Conservation (phyloP, 2,329 filamentous ascomycete genomes). For the Cladophialophora bantiana region DNA sequence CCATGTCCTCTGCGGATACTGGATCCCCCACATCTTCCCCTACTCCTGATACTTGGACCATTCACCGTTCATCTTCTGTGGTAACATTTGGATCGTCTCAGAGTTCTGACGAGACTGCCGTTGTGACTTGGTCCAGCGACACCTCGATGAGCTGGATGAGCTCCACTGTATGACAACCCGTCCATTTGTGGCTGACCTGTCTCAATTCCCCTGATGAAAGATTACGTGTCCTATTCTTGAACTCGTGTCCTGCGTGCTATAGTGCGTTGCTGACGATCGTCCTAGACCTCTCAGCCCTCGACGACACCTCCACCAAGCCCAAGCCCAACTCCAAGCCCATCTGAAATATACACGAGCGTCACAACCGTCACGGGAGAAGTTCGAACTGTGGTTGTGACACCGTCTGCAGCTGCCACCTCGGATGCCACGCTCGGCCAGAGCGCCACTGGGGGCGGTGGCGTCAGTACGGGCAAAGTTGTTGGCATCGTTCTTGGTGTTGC, state of each 20-base stretch:
- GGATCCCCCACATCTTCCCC: constrained; percentile 29
- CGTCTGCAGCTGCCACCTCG: constrained; percentile 30
- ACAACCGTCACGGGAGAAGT: constrained; percentile 44
- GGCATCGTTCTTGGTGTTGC: constrained; percentile 54
- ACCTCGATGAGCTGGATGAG: constrained; percentile 29
- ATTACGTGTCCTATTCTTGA: background rate
- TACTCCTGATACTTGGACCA: constrained; percentile 20
- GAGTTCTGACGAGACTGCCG: constrained; percentile 36
- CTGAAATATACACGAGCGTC: constrained; percentile 39
- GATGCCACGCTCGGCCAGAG: constrained; percentile 39
- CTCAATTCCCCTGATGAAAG: background rate
- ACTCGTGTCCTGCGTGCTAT: background rate
- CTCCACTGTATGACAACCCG: constrained; percentile 36
- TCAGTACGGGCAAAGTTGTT: constrained; percentile 53
- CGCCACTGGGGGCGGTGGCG: constrained; percentile 37
- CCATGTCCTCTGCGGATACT: constrained; percentile 16
- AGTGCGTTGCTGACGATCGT: constrained; percentile 15
- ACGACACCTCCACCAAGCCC: constrained; percentile 31
- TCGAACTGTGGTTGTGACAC: constrained; percentile 41
- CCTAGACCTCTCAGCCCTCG: constrained; percentile 9
- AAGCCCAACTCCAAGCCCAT: constrained; percentile 22
- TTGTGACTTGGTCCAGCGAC: constrained; percentile 32
- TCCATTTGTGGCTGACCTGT: constrained; percentile 13
- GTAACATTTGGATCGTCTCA: constrained; percentile 36
- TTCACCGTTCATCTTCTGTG: constrained; percentile 30